phyloP scores from a whole-genome alignment of 31 red algal species.

The Endocladia muricata region DNA sequence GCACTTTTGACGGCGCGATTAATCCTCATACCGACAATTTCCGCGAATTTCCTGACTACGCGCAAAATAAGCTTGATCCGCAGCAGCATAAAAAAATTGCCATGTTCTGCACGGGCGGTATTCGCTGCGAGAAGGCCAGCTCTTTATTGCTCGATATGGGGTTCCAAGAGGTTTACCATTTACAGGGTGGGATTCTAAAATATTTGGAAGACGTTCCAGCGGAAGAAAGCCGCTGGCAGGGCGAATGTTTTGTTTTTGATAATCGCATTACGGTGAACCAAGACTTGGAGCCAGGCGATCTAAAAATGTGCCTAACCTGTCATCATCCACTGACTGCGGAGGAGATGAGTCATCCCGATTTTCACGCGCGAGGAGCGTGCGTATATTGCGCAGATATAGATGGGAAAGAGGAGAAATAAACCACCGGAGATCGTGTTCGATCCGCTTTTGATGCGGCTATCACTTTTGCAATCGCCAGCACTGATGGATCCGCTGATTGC shows the following conservation, averaged over 20 bases:
- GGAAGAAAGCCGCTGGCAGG: background rate
- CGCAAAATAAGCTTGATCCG: background rate
- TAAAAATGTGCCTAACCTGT: background rate
- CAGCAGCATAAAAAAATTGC: background rate
- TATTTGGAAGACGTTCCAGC: conserved; percentile 10
- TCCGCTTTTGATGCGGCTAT: no score
- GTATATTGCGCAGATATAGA: no score
- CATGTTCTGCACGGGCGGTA: conserved; percentile 12
- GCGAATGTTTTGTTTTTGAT: conserved; percentile 8
- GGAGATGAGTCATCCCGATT: background rate
- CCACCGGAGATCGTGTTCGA: no score
- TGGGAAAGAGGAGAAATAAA: no score
- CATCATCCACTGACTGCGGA: background rate
- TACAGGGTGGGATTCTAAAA: conserved; percentile 19
- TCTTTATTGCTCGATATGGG: background rate
- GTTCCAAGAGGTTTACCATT: background rate
- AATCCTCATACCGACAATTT: background rate
- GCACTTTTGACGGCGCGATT: background rate
- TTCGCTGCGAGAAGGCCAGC: background rate
- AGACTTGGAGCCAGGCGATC: background rate
- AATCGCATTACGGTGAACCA: background rate
- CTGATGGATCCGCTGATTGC: no score
- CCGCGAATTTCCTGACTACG: background rate
- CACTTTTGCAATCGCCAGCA: no score
- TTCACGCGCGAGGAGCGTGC: no score